A percentile compares a stretch with the other conserved stretches of the same genome.
Evolutionary conservation across 768 basidiomycete species (phyloP).

Genomic region (Rhodotorula toruloides): DNA sequence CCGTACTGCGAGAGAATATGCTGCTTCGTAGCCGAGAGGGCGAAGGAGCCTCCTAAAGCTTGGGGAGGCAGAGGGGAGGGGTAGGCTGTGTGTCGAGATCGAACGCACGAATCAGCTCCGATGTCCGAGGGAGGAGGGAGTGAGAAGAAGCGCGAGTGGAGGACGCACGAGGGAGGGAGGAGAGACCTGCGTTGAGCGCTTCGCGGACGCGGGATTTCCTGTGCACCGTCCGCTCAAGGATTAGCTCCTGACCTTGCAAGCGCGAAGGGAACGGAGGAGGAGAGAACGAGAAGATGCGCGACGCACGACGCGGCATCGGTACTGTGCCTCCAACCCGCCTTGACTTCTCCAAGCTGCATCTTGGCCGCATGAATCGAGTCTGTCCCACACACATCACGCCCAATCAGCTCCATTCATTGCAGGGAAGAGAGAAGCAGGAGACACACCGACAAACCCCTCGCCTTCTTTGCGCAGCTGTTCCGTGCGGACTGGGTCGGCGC

Average conservation of each 20-base stretch:
- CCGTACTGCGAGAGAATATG: slow-evolving; percentile 18
- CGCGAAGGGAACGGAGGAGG: too few species aligned
- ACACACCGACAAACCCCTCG: slow-evolving; percentile 23
- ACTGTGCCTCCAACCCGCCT: slow-evolving; percentile 25
- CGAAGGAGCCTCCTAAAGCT: slow-evolving; percentile 28
- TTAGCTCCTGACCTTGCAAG: too few species aligned
- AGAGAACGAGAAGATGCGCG: not conserved
- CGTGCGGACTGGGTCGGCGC: slow-evolving; percentile 25
- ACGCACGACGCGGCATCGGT: slow-evolving; percentile 30
- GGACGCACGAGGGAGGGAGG: slow-evolving; percentile 23
- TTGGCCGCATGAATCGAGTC: slow-evolving; percentile 34
- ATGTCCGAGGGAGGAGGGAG: not conserved
- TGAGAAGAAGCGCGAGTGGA: too few species aligned
- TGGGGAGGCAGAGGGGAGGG: slow-evolving; percentile 8
- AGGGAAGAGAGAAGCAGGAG: not conserved
- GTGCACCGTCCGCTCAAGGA: not conserved
- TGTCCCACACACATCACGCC: not conserved
- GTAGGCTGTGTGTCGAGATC: slow-evolving; percentile 13
- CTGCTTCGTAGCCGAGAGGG: slow-evolving; percentile 8
- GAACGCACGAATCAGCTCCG: not conserved
- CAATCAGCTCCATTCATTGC: not conserved
- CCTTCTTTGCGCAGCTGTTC: not conserved
- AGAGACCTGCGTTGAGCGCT: slow-evolving; percentile 33
- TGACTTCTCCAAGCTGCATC: slow-evolving; percentile 32
- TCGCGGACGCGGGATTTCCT: slow-evolving; percentile 32